A percentile compares a stretch with the other conserved stretches of the same genome.
phyloP scores from a whole-genome alignment of 768 basidiomycete genomes.

The Melanogaster broomeanus region DNA sequence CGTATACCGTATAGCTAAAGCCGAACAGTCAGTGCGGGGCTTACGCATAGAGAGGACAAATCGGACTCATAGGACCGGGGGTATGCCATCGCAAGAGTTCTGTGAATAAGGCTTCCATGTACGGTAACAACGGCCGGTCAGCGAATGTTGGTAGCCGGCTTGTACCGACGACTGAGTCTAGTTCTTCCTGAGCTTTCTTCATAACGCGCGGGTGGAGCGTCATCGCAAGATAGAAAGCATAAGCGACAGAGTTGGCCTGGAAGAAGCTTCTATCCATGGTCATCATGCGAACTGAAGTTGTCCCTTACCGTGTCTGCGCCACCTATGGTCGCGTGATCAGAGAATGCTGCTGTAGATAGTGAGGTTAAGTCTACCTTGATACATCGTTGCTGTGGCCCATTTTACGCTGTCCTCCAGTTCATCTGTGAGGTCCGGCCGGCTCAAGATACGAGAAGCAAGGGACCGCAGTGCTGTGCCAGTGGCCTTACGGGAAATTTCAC shows the following conservation, averaged over 20 bases:
- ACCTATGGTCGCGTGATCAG: constrained; percentile 6
- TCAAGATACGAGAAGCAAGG: constrained; percentile 11
- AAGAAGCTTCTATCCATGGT: background rate
- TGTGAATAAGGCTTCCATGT: constrained; percentile 27
- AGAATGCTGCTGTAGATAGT: too few relatives aligned
- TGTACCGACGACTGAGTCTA: constrained; percentile 27
- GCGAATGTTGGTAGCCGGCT: constrained; percentile 22
- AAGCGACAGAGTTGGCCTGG: constrained; percentile 11
- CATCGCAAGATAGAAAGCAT: constrained; percentile 29
- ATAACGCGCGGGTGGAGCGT: constrained; percentile 26
- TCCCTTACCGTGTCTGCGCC: constrained; percentile 26
- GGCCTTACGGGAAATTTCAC: constrained; percentile 1
- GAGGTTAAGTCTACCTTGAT: constrained; percentile 8
- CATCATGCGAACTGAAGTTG: constrained; percentile 12
- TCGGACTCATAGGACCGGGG: constrained; percentile 13
- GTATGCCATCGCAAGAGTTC: constrained; percentile 25
- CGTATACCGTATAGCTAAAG: constrained; percentile 7
- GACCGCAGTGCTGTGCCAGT: constrained; percentile 17
- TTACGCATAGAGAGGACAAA: background rate
- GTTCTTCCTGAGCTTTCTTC: constrained; percentile 26
- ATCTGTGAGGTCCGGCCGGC: constrained; percentile 4
- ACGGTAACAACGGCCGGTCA: constrained; percentile 26
- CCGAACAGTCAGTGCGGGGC: background rate
- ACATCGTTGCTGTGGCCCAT: constrained; percentile 14
- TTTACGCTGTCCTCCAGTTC: constrained; percentile 17